Evolutionary conservation across 208 protist species (phyloP).

Genomic region (Leishmania braziliensis): DNA sequence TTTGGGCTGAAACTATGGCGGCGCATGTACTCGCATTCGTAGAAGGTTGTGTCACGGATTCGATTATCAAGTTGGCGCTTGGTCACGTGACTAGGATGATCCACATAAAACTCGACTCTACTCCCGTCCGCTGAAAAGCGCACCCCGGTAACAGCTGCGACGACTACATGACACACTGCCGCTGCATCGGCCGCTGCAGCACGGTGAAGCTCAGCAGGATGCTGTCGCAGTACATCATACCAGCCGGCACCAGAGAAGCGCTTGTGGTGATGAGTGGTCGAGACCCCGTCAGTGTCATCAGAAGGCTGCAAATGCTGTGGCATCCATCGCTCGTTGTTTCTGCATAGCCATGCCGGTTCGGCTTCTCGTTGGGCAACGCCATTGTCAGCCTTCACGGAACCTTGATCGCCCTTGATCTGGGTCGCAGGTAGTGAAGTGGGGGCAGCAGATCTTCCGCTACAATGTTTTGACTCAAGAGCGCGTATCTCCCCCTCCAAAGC

Average conservation of each 20-base stretch:
- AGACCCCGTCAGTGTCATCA: not conserved
- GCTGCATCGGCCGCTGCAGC: conserved; percentile 8
- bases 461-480: not conserved
- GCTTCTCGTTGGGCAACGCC: not conserved
- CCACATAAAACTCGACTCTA: conserved; percentile 2
- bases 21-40: not conserved
- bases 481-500: not conserved
- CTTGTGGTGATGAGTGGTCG: conserved; percentile 10
- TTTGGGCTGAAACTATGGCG: not conserved
- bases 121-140: not conserved
- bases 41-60: not conserved
- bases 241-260: not conserved
- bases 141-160: not conserved
- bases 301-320: not conserved
- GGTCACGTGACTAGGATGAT: not conserved
- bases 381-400: no score
- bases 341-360: not conserved
- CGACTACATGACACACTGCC: not conserved
- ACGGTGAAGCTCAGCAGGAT: conserved; percentile 7
- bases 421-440: not conserved
- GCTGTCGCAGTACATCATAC: not conserved
- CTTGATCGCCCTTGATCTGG: not conserved
- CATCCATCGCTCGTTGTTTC: conserved; percentile 2
- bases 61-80: not conserved
- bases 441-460: not conserved